A percentile compares a stretch with the other conserved stretches of the same genome.
Conservation (phyloP, 495 filamentous ascomycete genomes). For the Daldinia childiae region DNA sequence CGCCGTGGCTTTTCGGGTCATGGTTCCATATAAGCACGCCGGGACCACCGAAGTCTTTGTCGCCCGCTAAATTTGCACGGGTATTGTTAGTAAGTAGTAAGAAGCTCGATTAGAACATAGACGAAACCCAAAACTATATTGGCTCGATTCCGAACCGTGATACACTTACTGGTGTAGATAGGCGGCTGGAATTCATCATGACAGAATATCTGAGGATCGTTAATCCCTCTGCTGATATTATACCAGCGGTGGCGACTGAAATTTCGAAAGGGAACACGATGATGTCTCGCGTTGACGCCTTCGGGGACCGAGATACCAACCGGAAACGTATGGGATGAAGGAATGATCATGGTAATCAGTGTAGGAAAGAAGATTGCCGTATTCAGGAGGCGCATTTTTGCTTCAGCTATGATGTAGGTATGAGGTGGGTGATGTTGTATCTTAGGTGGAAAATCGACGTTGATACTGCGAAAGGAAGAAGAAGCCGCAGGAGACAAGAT, state of each 20-base stretch:
- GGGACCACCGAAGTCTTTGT: slow-evolving; percentile 26
- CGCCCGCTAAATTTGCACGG: slow-evolving; percentile 1
- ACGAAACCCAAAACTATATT: not conserved
- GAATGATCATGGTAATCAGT: not conserved
- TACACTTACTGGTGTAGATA: slow-evolving; percentile 27
- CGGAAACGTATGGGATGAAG: not conserved
- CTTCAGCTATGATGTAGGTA: not conserved
- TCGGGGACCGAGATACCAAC: not conserved
- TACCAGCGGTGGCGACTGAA: slow-evolving; percentile 4
- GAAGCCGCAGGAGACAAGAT: not conserved
- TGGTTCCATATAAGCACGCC: slow-evolving; percentile 29
- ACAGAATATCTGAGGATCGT: slow-evolving; percentile 33
- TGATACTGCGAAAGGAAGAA: not conserved
- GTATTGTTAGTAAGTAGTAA: slow-evolving; percentile 3
- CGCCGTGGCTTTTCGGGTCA: slow-evolving; percentile 28
- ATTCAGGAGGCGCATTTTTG: slow-evolving; percentile 11
- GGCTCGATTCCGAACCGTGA: not conserved
- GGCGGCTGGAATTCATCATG: slow-evolving; percentile 21
- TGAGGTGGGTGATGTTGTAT: not conserved
- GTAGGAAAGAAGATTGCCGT: not conserved
- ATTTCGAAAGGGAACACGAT: not conserved
- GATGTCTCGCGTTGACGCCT: not conserved
- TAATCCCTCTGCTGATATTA: slow-evolving; percentile 7
- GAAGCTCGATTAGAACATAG: not conserved
- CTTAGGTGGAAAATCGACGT: not conserved